phyloP scores from a whole-genome alignment of 352 stramenopile species.

The Pythium vanterpoolii region DNA sequence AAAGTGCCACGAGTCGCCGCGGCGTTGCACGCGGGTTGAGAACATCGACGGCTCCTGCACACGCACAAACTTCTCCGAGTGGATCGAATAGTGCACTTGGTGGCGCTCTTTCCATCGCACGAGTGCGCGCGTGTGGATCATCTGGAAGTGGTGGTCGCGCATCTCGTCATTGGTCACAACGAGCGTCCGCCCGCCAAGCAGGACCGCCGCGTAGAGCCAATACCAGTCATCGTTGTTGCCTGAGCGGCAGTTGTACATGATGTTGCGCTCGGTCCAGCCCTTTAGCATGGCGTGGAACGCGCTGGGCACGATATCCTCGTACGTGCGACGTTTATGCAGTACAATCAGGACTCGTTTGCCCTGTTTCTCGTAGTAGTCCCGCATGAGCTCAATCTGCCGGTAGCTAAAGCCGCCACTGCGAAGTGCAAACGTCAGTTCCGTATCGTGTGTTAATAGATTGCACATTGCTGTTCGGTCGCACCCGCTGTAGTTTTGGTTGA shows the following conservation, averaged over 20 bases:
- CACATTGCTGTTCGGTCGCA: no score
- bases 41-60: constrained; percentile 57
- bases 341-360: constrained; percentile 92
- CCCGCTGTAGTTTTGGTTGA: constrained; percentile 95
- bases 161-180: constrained; percentile 99
- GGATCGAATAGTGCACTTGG: constrained; percentile 90
- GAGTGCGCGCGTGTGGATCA: constrained; percentile 95
- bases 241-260: constrained; percentile 91
- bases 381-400: constrained; percentile 92
- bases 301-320: constrained; percentile 79
- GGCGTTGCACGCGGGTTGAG: constrained; percentile 53
- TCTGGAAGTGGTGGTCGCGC: constrained; percentile 99
- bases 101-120: constrained; percentile 96
- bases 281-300: constrained; percentile 71
- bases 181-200: constrained; percentile 71
- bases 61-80: constrained; percentile 32
- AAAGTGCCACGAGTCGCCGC: constrained; percentile 71
- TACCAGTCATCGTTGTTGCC: constrained; percentile 99
- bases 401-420: constrained; percentile 93
- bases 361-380: constrained; percentile 87
- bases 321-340: constrained; percentile 94
- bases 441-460: no score
- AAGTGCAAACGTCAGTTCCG: neutral
- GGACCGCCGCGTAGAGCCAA: constrained; percentile 96
- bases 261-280: constrained; percentile 58